Conservation (phyloP, 129 eudicot species). For the Pittosporum tobira region DNA sequence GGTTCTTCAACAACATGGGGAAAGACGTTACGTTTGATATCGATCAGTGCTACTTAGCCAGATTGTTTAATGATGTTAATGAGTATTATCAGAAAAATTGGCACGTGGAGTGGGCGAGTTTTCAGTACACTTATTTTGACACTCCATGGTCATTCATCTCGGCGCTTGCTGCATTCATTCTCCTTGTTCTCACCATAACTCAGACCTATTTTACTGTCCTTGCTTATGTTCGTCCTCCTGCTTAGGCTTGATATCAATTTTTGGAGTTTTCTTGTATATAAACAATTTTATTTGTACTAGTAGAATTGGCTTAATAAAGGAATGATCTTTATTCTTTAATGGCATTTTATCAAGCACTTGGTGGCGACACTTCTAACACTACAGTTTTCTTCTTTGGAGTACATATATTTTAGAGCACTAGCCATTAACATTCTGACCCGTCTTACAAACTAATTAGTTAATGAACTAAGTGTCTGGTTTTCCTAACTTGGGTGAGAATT, state of each 20-base stretch:
- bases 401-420: too few relatives aligned
- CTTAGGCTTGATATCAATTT: background rate
- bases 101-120: conserved; percentile 72
- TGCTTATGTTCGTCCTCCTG: conserved; percentile 23
- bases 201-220: conserved; percentile 59
- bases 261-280: too few relatives aligned
- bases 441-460: too few relatives aligned
- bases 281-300: too few relatives aligned
- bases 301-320: background rate
- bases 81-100: conserved; percentile 41
- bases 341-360: too few relatives aligned
- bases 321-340: too few relatives aligned
- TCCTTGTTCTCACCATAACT: conserved; percentile 47
- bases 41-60: conserved; percentile 47
- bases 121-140: conserved; percentile 59
- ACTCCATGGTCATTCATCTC: conserved; percentile 86
- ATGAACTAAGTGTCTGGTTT: too few relatives aligned
- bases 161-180: conserved; percentile 58
- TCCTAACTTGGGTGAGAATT: too few relatives aligned
- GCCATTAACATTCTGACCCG: too few relatives aligned
- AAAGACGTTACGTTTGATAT: conserved; percentile 64
- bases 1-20: conserved; percentile 60
- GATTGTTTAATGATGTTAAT: conserved; percentile 55
- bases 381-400: too few relatives aligned
- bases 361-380: too few relatives aligned